Percentiles rank a stretch among this genome's conserved stretches.
phyloP scores from a whole-genome alignment of 1,284 basidiomycete species.

The Sporisorium exsertum region DNA sequence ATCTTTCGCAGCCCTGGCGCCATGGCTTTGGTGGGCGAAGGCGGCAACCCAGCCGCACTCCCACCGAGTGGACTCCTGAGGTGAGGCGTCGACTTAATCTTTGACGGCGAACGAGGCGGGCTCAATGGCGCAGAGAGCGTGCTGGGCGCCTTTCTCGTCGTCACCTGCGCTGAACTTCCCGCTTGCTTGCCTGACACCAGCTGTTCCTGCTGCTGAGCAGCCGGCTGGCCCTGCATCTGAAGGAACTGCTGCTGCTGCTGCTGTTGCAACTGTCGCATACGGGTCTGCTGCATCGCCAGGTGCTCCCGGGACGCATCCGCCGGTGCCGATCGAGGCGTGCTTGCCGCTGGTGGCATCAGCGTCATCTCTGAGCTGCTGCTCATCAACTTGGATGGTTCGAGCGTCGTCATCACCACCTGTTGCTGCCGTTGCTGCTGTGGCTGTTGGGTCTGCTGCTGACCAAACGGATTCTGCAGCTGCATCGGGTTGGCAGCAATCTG shows the following conservation, averaged over 20 bases:
- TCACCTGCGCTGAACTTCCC: conserved; percentile 9
- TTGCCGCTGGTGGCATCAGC: conserved; percentile 24
- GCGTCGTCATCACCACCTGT: conserved; percentile 19
- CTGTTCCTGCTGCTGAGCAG: background rate
- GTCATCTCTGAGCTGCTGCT: conserved; percentile 6
- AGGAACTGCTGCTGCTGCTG: conserved; percentile 32
- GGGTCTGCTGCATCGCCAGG: conserved; percentile 28
- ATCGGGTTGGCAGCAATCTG: conserved; percentile 52
- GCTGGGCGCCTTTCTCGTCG: conserved; percentile 31
- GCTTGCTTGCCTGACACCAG: conserved; percentile 5
- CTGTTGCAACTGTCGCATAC: conserved; percentile 43
- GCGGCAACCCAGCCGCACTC: conserved; percentile 12
- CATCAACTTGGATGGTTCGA: conserved; percentile 37
- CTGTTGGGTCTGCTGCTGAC: conserved; percentile 12
- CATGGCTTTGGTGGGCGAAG: conserved; percentile 21
- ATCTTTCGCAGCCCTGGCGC: conserved; percentile 49
- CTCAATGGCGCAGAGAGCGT: conserved; percentile 32
- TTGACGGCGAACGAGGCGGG: conserved; percentile 43
- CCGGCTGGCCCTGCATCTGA: conserved; percentile 27
- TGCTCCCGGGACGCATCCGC: conserved; percentile 31
- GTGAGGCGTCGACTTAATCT: conserved; percentile 57
- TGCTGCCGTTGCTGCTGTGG: conserved; percentile 16
- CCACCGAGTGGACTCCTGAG: conserved; percentile 25
- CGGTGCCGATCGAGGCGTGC: conserved; percentile 37
- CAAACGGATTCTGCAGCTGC: conserved; percentile 45